Percentiles rank a stretch among this genome's conserved stretches.
Evolutionary conservation across 2,329 filamentous ascomycete genomes (phyloP).

Genomic region (Sordariomycetes sp.): DNA sequence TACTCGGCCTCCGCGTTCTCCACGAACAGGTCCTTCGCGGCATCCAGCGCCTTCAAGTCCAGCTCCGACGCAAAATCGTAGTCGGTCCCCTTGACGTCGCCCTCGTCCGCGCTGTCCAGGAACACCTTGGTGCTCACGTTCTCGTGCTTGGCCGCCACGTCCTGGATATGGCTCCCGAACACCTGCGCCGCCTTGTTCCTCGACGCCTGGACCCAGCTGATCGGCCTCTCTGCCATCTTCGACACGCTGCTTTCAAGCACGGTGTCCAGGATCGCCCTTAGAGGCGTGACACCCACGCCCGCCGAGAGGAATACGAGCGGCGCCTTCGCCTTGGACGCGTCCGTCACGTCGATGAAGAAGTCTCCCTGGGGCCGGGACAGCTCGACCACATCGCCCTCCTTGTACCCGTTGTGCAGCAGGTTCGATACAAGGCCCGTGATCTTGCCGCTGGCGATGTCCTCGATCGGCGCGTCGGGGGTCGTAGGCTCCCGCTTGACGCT

Average conservation of each 20-base stretch:
- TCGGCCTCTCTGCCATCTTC: conserved; percentile 23
- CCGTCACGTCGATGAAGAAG: conserved; percentile 47
- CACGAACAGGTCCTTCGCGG: conserved; percentile 42
- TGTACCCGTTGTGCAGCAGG: conserved; percentile 34
- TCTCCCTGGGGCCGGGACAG: conserved; percentile 46
- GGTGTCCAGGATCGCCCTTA: conserved; percentile 54
- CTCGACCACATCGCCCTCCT: conserved; percentile 41
- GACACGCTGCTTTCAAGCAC: conserved; percentile 20
- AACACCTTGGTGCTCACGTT: conserved; percentile 40
- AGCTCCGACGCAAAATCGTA: conserved; percentile 51
- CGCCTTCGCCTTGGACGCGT: conserved; percentile 25
- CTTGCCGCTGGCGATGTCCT: conserved; percentile 21
- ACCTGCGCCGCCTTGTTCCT: conserved; percentile 38
- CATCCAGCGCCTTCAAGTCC: conserved; percentile 43
- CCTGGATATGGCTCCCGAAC: conserved; percentile 39
- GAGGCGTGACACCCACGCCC: conserved; percentile 58
- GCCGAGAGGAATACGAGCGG: conserved; percentile 58
- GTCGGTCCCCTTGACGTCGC: conserved; percentile 36
- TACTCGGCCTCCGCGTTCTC: conserved; percentile 48
- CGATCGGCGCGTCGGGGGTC: conserved; percentile 13
- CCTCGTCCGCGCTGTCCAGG: conserved; percentile 34
- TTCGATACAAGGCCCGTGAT: conserved; percentile 41
- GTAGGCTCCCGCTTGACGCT: conserved; percentile 59
- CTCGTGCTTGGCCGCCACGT: conserved; percentile 22
- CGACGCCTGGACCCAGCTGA: conserved; percentile 55